Base-by-base conservation (phyloP, 345 rosid species). In the Citrus hindsii region DNA sequence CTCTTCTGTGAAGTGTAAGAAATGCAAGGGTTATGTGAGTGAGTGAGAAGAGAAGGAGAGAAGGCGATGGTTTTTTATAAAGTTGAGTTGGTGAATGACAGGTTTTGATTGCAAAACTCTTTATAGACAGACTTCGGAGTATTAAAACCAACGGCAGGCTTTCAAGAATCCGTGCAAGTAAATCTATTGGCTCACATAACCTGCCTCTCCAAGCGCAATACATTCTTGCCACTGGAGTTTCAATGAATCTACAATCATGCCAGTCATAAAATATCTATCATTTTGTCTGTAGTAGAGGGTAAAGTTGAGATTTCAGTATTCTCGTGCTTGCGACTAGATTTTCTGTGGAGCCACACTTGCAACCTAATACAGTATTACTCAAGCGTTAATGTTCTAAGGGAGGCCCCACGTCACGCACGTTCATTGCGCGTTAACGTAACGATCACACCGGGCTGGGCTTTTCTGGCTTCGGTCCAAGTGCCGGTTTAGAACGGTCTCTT, bases 151-250 rank as follows among this genome's bases (percentile, higher is more conserved):
- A 46, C 81, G 88, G 84, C 84, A 70, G 79, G 84, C 51, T 79
- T 73, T 62, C 77, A 75, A 69, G 72, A 81, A 77, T 79, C 84
- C 81, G 86, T 80, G 85, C 46, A 32, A 61, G 81, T 53, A 84
- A 89, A 87, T 81, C 88, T 83, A 86, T 85, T 86, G 95, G 88
- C 84, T 80, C 18, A 32, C 63, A 46, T 69, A 42, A 66, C 79
- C 79, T 75, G 84, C 78, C 71, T 61, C 80, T 53, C 42, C 61
- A 35, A 64, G 73, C 59, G 21, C 30, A 24, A 64, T 16, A 67
- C 67, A 28, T 25, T 76, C 40, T 62, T 79, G 69, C 76, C 82
- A 21, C 42, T 65, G 2, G 3, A 6, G 2, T 33, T 28, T 5
- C 1, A 0, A 10, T 2, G 2, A 65, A 82, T 77, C 5, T 37